Conservation (phyloP, 2,329 filamentous ascomycete species). For the Akanthomyces muscarius region DNA sequence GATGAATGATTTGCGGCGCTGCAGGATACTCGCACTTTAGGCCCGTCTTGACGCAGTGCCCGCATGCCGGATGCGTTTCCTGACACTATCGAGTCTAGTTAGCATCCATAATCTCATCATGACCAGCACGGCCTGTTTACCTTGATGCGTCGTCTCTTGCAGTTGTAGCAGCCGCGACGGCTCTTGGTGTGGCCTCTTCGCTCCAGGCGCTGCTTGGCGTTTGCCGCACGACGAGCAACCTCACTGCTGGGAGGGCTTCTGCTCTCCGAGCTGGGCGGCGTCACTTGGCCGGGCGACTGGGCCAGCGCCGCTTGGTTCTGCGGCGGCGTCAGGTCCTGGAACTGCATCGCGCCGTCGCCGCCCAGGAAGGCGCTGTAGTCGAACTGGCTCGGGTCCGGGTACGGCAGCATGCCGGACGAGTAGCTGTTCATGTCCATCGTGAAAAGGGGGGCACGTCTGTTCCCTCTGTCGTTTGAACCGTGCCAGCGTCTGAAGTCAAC, state of each 20-base stretch:
- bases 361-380: constrained; percentile 39
- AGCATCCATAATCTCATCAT: constrained; percentile 9
- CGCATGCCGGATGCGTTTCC: constrained; percentile 60
- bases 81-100: constrained; percentile 48
- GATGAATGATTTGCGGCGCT: constrained; percentile 46
- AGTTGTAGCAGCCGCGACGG: constrained; percentile 62
- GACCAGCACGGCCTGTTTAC: constrained; percentile 28
- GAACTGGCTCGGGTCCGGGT: constrained; percentile 32
- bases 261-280: constrained; percentile 28
- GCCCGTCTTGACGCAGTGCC: constrained; percentile 59
- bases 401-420: constrained; percentile 27
- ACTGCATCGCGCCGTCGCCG: constrained; percentile 19
- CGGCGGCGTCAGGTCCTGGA: constrained; percentile 10
- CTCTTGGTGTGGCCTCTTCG: constrained; percentile 64
- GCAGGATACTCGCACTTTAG: constrained; percentile 61
- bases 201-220: constrained; percentile 42
- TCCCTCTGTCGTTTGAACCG: background rate
- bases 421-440: constrained; percentile 31
- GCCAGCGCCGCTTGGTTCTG: constrained; percentile 21
- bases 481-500: too few relatives aligned
- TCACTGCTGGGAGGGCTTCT: constrained; percentile 24
- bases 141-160: constrained; percentile 64
- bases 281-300: constrained; percentile 30
- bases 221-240: constrained; percentile 19
- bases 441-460: background rate